These are phyloP conservation scores for Rosa hybrid DNA, from an alignment of 331 rosid genomes.

Conservation along the genomic window DNA sequence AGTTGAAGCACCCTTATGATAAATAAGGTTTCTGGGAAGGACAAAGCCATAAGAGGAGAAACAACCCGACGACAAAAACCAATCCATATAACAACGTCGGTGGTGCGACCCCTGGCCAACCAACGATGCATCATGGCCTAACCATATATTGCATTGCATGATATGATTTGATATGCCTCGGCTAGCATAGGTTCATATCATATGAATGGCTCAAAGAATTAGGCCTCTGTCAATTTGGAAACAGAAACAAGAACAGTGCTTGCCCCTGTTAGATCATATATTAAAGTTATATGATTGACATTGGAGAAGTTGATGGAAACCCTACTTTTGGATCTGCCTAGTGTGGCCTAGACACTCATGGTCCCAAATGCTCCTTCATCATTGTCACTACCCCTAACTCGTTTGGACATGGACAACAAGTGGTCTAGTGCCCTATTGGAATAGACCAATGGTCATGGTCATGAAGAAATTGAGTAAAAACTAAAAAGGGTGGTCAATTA, in stretches of 20 bases:
- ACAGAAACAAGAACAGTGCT: not conserved
- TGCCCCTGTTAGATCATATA: not conserved
- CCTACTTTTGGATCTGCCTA: constrained; percentile 35
- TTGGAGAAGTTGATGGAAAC: constrained; percentile 15
- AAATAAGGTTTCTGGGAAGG: constrained; percentile 6
- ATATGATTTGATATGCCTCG: constrained; percentile 6
- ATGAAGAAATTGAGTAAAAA: not conserved
- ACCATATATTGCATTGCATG: not conserved
- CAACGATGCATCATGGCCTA: constrained; percentile 43
- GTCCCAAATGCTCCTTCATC: constrained; percentile 22
- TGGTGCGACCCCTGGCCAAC: constrained; percentile 66
- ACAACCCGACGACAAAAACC: constrained; percentile 13
- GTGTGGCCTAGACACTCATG: constrained; percentile 39
- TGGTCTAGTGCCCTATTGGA: not conserved
- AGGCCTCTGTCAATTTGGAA: not conserved
- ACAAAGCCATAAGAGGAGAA: constrained; percentile 19
- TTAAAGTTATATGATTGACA: not conserved
- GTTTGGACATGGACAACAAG: constrained; percentile 1
- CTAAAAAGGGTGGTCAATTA: not conserved
- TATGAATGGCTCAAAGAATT: not conserved
- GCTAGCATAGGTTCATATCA: not conserved
- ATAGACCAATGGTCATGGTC: not conserved
- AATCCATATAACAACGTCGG: constrained; percentile 42
- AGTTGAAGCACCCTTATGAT: not conserved
- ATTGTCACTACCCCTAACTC: not conserved